Evolutionary conservation across 768 basidiomycete genomes (phyloP).

Genomic region (Tephrocybe sp.): DNA sequence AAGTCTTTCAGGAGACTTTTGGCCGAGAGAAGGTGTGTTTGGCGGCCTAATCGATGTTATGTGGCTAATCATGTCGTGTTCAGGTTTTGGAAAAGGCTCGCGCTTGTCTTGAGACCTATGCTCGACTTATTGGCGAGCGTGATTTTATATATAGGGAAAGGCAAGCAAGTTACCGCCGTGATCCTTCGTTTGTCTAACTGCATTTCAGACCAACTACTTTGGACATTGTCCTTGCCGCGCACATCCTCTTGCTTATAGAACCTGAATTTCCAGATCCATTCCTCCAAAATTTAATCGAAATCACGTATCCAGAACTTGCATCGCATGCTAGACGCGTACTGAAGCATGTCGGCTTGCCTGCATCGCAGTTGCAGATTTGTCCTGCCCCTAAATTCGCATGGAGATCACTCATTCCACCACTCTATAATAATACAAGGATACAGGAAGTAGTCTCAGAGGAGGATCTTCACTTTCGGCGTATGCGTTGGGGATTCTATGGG

Average conservation of each 20-base stretch:
- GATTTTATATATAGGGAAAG: constrained; percentile 51
- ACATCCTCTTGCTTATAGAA: constrained; percentile 58
- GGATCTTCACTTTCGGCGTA: constrained; percentile 46
- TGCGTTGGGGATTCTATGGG: constrained; percentile 55
- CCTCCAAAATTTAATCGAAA: constrained; percentile 51
- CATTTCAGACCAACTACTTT: constrained; percentile 55
- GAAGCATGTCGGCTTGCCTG: constrained; percentile 19
- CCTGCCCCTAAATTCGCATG: constrained; percentile 27
- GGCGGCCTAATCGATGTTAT: not conserved
- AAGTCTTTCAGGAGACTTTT: constrained; percentile 54
- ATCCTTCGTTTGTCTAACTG: constrained; percentile 1
- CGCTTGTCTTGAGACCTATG: constrained; percentile 56
- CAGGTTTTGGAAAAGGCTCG: constrained; percentile 64
- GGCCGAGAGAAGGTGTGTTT: constrained; percentile 59
- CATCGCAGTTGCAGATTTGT: constrained; percentile 15
- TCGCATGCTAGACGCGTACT: constrained; percentile 58
- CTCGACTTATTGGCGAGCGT: constrained; percentile 50
- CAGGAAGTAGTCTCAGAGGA: constrained; percentile 32
- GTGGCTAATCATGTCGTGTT: not conserved
- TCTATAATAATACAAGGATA: constrained; percentile 8
- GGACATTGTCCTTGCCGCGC: constrained; percentile 68
- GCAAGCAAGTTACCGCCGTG: constrained; percentile 29
- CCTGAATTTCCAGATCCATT: constrained; percentile 64
- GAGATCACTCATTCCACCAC: constrained; percentile 39
- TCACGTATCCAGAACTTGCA: constrained; percentile 57